Conservation (phyloP, 139 green algal genomes). For the Coelastrella sp. region DNA sequence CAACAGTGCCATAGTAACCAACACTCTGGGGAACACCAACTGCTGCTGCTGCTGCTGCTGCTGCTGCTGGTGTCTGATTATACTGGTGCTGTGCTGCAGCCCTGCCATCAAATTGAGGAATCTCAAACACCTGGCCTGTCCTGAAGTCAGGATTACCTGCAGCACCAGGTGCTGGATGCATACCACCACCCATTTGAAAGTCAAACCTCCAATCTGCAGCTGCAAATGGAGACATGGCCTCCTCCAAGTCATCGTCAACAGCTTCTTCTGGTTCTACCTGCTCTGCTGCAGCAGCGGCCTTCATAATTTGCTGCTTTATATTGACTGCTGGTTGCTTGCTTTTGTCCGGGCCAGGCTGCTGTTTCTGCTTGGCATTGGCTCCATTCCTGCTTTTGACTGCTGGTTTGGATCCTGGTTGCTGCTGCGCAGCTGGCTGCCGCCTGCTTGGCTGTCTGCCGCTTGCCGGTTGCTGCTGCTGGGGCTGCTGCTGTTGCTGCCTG, state of each 20-base stretch:
- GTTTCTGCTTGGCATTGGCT: background rate
- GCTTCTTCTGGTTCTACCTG: background rate
- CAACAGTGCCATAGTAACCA: background rate
- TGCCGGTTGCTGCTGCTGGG: background rate
- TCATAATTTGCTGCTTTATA: background rate
- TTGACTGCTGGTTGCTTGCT: background rate
- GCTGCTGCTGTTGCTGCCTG: background rate
- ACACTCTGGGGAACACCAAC: background rate
- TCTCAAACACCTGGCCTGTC: background rate
- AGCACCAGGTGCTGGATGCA: background rate
- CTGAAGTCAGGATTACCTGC: background rate
- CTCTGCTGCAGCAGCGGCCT: background rate
- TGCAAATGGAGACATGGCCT: background rate
- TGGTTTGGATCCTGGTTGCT: background rate
- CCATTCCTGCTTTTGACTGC: background rate
- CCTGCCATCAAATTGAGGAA: background rate
- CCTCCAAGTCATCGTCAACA: background rate
- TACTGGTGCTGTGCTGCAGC: background rate
- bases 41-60: background rate
- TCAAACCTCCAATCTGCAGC: slow-evolving; percentile 28
- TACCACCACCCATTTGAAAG: background rate
- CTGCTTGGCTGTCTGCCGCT: background rate
- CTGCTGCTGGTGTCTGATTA: background rate
- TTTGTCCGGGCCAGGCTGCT: background rate
- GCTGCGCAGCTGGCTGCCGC: background rate